These are phyloP conservation scores for Macrotyloma uniflorum DNA, from an alignment of 306 rosid species.

Conservation along the genomic window DNA sequence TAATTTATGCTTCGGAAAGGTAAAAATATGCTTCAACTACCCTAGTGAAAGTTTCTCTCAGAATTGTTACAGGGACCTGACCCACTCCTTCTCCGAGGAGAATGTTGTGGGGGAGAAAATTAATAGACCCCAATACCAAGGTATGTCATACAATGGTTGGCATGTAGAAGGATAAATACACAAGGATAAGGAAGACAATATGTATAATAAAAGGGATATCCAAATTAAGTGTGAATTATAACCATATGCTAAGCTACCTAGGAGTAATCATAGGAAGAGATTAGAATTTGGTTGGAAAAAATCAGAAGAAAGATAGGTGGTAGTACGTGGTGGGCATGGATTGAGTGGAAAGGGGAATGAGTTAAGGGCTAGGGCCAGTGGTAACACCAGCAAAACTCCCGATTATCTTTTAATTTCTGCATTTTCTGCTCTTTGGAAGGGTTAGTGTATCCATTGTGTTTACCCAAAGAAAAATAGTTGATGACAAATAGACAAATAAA, in stretches of 20 bases:
- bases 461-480: background rate
- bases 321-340: background rate
- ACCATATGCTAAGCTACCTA: background rate
- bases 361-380: background rate
- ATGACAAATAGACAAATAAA: background rate
- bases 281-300: background rate
- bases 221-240: background rate
- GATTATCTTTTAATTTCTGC: background rate
- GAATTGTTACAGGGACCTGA: background rate
- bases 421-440: background rate
- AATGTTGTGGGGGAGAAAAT: background rate
- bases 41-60: background rate
- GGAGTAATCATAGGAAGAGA: background rate
- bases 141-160: background rate
- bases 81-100: background rate
- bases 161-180: background rate
- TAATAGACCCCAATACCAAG: background rate
- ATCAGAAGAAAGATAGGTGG: background rate
- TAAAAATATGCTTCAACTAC: background rate
- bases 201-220: background rate
- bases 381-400: background rate
- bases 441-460: background rate
- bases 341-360: background rate
- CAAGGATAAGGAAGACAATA: background rate
- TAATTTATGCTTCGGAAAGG: background rate